Evolutionary conservation across 129 eudicot genomes (phyloP).

Genomic region (Artemisia annua): DNA sequence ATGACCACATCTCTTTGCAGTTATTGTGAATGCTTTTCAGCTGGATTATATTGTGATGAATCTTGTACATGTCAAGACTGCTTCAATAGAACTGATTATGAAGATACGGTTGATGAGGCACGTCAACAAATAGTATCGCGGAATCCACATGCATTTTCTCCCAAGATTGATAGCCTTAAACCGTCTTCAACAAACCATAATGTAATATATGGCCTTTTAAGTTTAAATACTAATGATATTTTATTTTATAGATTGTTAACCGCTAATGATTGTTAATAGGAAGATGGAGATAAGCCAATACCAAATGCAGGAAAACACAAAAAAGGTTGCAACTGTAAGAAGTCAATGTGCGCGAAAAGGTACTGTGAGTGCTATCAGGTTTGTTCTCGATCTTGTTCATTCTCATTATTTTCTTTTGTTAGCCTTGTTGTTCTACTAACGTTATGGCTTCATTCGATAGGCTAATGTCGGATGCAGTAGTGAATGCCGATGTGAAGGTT

Average conservation of each 20-base stretch:
- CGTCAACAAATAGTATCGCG: conserved; percentile 55
- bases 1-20: conserved; percentile 36
- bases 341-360: conserved; percentile 68
- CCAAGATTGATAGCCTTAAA: conserved; percentile 42
- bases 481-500: conserved; percentile 90
- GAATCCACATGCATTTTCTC: conserved; percentile 76
- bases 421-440: conserved; percentile 5
- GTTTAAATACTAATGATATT: not conserved
- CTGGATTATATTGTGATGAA: conserved; percentile 62
- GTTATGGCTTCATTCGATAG: conserved; percentile 22
- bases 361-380: conserved; percentile 94
- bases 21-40: conserved; percentile 87
- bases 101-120: conserved; percentile 56
- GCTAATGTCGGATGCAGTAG: conserved; percentile 72
- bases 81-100: conserved; percentile 56
- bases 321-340: conserved; percentile 90
- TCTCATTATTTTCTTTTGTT: not conserved
- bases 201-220: conserved; percentile 16
- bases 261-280: conserved; percentile 40
- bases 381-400: conserved; percentile 7
- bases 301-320: conserved; percentile 59
- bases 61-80: conserved; percentile 80
- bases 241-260: not conserved
- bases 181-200: conserved; percentile 32
- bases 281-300: conserved; percentile 33